Percentiles rank a stretch among this genome's conserved stretches.
phyloP scores from a whole-genome alignment of 768 basidiomycete genomes.

The Coprinopsis sp. region DNA sequence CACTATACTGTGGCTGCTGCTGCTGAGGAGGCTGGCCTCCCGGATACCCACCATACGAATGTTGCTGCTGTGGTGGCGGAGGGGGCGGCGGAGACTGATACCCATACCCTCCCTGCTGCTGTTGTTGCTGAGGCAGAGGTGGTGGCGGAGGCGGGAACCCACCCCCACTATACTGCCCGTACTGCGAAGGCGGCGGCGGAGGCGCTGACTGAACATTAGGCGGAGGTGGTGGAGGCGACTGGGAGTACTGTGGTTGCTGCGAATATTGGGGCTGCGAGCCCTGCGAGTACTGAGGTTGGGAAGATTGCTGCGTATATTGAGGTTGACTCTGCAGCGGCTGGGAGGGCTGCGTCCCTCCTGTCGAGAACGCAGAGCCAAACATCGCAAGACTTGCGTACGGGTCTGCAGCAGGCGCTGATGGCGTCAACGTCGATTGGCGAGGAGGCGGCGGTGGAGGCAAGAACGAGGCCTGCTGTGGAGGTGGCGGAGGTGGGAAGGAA shows the following conservation, averaged over 20 bases:
- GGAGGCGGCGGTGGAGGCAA: conserved; percentile 21
- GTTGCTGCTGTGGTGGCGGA: conserved; percentile 17
- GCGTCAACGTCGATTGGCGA: conserved; percentile 14
- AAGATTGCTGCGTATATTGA: too few relatives aligned
- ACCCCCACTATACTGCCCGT: not conserved
- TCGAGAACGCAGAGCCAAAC: conserved; percentile 20
- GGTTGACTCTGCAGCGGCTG: too few relatives aligned
- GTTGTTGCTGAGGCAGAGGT: conserved; percentile 14
- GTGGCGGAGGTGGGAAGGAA: conserved; percentile 13
- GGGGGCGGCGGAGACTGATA: conserved; percentile 18
- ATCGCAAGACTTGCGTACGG: conserved; percentile 35
- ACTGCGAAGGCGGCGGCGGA: conserved; percentile 1
- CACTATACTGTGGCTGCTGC: conserved; percentile 17
- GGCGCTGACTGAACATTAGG: conserved; percentile 1
- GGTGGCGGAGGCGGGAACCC: conserved; percentile 16
- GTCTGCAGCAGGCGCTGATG: conserved; percentile 24
- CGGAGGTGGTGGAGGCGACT: conserved; percentile 1
- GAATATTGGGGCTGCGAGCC: too few relatives aligned
- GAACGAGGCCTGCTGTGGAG: conserved; percentile 1
- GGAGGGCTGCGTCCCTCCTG: not conserved
- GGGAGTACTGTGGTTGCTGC: too few relatives aligned
- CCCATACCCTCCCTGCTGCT: conserved; percentile 14
- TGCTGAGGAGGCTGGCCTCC: conserved; percentile 15
- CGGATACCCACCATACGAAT: conserved; percentile 7
- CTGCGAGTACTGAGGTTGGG: too few relatives aligned